These are phyloP conservation scores for Trifolium pratense DNA, from an alignment of 306 rosid genomes.

Conservation along the genomic window DNA sequence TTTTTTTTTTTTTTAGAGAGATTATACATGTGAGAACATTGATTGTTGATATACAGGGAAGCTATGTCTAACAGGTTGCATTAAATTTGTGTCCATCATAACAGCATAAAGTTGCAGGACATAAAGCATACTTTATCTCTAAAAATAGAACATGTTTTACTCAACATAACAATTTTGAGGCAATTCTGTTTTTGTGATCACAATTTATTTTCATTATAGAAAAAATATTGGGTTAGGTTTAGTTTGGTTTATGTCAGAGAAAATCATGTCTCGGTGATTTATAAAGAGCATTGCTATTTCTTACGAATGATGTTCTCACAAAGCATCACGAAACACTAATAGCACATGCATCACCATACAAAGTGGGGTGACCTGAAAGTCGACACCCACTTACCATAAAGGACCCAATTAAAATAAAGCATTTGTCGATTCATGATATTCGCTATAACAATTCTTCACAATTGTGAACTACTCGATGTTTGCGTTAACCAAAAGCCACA, in stretches of 20 bases:
- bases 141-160: slow-evolving; percentile 3
- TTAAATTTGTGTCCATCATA: slow-evolving; percentile 36
- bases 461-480: background rate
- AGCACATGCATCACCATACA: too few relatives aligned
- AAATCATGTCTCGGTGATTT: too few relatives aligned
- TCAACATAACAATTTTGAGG: slow-evolving; percentile 4
- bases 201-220: background rate
- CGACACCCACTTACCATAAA: too few relatives aligned
- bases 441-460: too few relatives aligned
- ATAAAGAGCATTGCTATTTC: too few relatives aligned
- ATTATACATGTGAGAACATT: slow-evolving; percentile 34
- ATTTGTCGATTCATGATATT: too few relatives aligned
- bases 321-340: too few relatives aligned
- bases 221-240: background rate
- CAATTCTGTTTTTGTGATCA: background rate
- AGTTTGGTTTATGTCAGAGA: background rate
- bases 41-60: background rate
- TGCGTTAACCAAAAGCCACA: too few relatives aligned
- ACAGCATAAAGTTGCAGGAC: slow-evolving; percentile 2
- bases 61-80: slow-evolving; percentile 15
- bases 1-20: too few relatives aligned
- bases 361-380: too few relatives aligned
- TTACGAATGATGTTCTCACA: too few relatives aligned
- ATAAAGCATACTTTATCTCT: slow-evolving; percentile 21
- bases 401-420: too few relatives aligned